These are phyloP conservation scores for Candida easanensis DNA, from an alignment of 805 yeast genomes.

Conservation along the genomic window DNA sequence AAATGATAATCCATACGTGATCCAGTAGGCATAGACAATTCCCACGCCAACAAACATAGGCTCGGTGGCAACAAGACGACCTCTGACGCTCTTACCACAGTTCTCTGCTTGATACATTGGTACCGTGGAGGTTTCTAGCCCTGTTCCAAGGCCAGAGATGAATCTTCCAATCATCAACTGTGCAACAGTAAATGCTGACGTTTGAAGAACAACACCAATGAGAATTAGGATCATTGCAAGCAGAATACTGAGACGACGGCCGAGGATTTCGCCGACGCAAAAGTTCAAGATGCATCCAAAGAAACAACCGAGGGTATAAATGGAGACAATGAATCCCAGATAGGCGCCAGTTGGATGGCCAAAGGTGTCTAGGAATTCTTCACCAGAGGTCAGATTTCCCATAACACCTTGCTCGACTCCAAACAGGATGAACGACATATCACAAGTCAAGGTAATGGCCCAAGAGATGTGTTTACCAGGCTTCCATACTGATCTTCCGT, in stretches of 20 bases:
- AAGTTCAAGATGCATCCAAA: slow-evolving; percentile 34
- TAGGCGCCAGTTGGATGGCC: slow-evolving; percentile 14
- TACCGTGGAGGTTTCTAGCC: slow-evolving; percentile 73
- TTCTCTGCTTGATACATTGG: slow-evolving; percentile 83
- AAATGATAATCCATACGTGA: slow-evolving; percentile 62
- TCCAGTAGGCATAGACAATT: slow-evolving; percentile 66
- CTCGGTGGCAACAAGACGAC: slow-evolving; percentile 64
- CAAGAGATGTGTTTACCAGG: slow-evolving; percentile 6
- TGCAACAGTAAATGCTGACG: slow-evolving; percentile 42
- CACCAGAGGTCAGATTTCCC: slow-evolving; percentile 9
- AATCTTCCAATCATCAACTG: slow-evolving; percentile 76
- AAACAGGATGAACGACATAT: slow-evolving; percentile 10
- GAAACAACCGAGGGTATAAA: slow-evolving; percentile 26
- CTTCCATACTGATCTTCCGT: slow-evolving; percentile 6
- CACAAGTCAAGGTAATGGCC: slow-evolving; percentile 13
- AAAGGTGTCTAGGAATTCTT: slow-evolving; percentile 4
- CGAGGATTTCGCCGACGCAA: slow-evolving; percentile 42
- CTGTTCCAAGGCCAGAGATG: slow-evolving; percentile 60
- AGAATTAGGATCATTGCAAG: slow-evolving; percentile 38
- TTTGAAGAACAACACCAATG: slow-evolving; percentile 40
- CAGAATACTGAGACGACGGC: slow-evolving; percentile 41
- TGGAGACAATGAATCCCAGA: slow-evolving; percentile 32
- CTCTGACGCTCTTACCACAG: slow-evolving; percentile 64
- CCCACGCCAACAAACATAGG: slow-evolving; percentile 63
- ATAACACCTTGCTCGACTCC: slow-evolving; percentile 16